Evolutionary conservation across 225 moss, liverwort and hornwort genomes (phyloP).

Genomic region (Lunularia cruciata): DNA sequence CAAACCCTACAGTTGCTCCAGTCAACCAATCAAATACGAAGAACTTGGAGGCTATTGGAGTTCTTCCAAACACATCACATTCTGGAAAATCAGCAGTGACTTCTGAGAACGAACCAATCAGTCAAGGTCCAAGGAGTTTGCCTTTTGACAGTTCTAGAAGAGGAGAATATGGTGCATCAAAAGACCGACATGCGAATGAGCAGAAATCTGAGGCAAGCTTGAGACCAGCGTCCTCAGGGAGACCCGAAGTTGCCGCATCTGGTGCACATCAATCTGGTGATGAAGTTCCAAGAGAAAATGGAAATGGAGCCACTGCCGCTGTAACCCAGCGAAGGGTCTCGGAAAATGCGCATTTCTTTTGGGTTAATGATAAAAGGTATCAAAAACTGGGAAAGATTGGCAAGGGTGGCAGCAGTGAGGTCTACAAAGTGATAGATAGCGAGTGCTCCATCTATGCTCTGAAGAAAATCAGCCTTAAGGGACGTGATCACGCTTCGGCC

Average conservation of each 20-base stretch:
- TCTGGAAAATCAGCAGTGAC: conserved; percentile 31
- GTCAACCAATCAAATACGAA: conserved; percentile 30
- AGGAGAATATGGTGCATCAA: background rate
- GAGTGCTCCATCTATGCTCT: conserved; percentile 89
- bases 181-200: background rate
- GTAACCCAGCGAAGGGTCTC: conserved; percentile 43
- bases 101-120: conserved; percentile 41
- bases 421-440: conserved; percentile 87
- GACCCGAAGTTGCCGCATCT: background rate
- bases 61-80: conserved; percentile 2
- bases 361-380: conserved; percentile 72
- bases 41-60: conserved; percentile 4
- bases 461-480: conserved; percentile 82
- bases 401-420: conserved; percentile 97
- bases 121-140: conserved; percentile 24
- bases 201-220: background rate
- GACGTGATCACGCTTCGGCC: conserved; percentile 73
- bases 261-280: background rate
- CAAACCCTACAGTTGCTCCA: conserved; percentile 10
- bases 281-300: conserved; percentile 9
- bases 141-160: conserved; percentile 11
- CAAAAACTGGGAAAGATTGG: conserved; percentile 90
- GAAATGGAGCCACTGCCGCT: conserved; percentile 25
- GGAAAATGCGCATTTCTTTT: conserved; percentile 74
- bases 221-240: conserved; percentile 8